Conservation (phyloP, 495 filamentous ascomycete species). For the Aspergillus bertholletiae region DNA sequence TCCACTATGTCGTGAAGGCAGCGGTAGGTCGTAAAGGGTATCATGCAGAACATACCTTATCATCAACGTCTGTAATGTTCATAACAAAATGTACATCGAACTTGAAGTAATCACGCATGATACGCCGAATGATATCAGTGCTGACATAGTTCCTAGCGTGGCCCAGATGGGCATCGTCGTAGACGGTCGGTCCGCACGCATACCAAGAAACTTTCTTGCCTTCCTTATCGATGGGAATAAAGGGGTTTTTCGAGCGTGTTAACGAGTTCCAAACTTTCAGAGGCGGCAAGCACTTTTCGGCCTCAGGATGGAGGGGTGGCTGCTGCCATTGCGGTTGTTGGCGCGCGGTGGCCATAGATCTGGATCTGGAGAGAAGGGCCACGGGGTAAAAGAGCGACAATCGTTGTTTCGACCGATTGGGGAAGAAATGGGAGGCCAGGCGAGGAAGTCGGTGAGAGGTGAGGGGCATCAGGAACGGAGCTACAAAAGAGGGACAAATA, state of each 20-base stretch:
- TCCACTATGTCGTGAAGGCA: neutral
- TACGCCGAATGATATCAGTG: slow-evolving; percentile 87
- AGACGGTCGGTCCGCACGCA: slow-evolving; percentile 88
- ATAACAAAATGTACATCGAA: slow-evolving; percentile 89
- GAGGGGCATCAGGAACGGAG: slow-evolving; percentile 31
- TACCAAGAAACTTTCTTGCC: slow-evolving; percentile 81
- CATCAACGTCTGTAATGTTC: slow-evolving; percentile 94
- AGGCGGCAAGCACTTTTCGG: slow-evolving; percentile 31
- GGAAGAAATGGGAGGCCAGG: slow-evolving; percentile 11
- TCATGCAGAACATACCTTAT: slow-evolving; percentile 59
- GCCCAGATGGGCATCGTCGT: slow-evolving; percentile 85
- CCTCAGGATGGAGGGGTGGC: slow-evolving; percentile 29
- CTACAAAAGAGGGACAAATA: slow-evolving; percentile 7
- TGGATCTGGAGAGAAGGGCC: neutral
- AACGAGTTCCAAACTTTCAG: slow-evolving; percentile 69
- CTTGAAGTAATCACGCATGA: slow-evolving; percentile 81
- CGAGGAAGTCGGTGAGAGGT: slow-evolving; percentile 17
- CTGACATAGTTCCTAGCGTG: slow-evolving; percentile 94
- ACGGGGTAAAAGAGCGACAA: slow-evolving; percentile 3
- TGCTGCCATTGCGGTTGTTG: slow-evolving; percentile 51
- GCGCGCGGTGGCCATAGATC: slow-evolving; percentile 26
- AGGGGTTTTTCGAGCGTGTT: slow-evolving; percentile 66
- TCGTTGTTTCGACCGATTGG: neutral
- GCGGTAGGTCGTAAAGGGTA: neutral
- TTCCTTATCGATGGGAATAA: slow-evolving; percentile 66